These are phyloP conservation scores for Oryza glaberrima DNA, from an alignment of 176 grass and related monocot species.

Conservation along the genomic window DNA sequence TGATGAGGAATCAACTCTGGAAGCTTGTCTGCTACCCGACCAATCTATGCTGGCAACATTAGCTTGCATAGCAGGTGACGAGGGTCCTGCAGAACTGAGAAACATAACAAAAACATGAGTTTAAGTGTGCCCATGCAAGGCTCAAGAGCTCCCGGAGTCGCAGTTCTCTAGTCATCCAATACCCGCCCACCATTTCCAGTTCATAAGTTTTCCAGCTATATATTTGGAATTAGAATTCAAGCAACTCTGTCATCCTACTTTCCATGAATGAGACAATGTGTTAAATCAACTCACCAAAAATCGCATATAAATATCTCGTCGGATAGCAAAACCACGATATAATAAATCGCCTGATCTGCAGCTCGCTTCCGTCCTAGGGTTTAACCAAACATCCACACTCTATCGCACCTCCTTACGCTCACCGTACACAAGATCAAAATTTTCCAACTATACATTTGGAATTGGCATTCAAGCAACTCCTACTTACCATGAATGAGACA, in stretches of 20 bases:
- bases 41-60: constrained; percentile 91
- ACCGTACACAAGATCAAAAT: too few relatives aligned
- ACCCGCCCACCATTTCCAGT: background rate
- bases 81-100: constrained; percentile 89
- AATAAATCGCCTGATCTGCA: too few relatives aligned
- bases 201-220: background rate
- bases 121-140: background rate
- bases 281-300: background rate
- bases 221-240: background rate
- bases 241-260: background rate
- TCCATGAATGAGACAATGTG: background rate
- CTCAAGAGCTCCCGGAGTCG: background rate
- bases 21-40: constrained; percentile 73
- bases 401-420: too few relatives aligned
- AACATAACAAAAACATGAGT: background rate
- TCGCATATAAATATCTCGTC: too few relatives aligned
- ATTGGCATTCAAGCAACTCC: background rate
- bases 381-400: too few relatives aligned
- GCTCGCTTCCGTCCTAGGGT: too few relatives aligned
- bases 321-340: too few relatives aligned
- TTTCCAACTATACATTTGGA: background rate
- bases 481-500: background rate
- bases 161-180: background rate
- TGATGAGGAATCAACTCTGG: constrained; percentile 70
- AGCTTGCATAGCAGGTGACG: constrained; percentile 75